Evolutionary conservation across 768 basidiomycete genomes (phyloP).

Genomic region (Lentinula guzmanii): DNA sequence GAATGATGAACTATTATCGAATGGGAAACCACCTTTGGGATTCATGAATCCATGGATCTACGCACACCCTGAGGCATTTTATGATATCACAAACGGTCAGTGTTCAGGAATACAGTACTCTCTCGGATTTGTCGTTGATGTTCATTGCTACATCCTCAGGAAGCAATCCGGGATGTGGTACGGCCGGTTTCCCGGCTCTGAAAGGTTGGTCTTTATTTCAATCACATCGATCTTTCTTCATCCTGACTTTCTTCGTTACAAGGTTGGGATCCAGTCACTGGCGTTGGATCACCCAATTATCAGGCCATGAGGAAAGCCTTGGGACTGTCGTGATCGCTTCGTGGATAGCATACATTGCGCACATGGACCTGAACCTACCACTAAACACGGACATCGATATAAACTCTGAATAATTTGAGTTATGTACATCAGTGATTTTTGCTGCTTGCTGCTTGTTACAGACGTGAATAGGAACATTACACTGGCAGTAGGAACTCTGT

Average conservation of each 20-base stretch:
- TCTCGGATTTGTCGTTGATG: not conserved
- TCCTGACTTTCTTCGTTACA: constrained; percentile 25
- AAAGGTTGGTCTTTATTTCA: constrained; percentile 28
- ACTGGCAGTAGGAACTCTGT: too few species aligned
- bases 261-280: constrained; percentile 44
- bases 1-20: constrained; percentile 52
- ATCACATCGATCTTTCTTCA: not conserved
- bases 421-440: too few species aligned
- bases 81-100: constrained; percentile 40
- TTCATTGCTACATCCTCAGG: not conserved
- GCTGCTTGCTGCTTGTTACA: too few species aligned
- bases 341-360: not conserved
- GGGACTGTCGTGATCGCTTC: not conserved
- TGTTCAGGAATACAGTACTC: not conserved
- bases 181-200: constrained; percentile 19
- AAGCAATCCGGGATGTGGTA: constrained; percentile 4
- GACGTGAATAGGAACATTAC: too few species aligned
- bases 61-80: constrained; percentile 37
- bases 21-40: constrained; percentile 42
- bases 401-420: too few species aligned
- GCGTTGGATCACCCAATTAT: constrained; percentile 41
- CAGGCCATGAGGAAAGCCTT: constrained; percentile 2
- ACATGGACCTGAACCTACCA: too few species aligned
- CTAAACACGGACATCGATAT: too few species aligned
- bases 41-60: constrained; percentile 54